A percentile compares a stretch with the other conserved stretches of the same genome.
Evolutionary conservation across 148 eudicot genomes (phyloP).

Genomic region (Arbutus unedo): DNA sequence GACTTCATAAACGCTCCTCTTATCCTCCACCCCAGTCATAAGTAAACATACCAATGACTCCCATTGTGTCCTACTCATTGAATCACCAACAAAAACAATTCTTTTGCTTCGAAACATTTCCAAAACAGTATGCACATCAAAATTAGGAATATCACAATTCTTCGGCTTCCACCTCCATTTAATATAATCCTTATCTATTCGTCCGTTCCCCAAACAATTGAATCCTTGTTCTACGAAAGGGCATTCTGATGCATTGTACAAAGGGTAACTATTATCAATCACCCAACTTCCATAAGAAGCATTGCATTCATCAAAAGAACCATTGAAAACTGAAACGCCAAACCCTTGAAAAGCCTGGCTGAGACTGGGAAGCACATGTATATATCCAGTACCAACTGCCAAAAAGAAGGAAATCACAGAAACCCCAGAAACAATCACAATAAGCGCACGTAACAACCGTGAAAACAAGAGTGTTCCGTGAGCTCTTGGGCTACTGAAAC

Average conservation of each 20-base stretch:
- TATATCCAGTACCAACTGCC: slow-evolving; percentile 45
- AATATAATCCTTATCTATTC: slow-evolving; percentile 57
- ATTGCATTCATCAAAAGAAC: slow-evolving; percentile 45
- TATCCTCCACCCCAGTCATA: slow-evolving; percentile 81
- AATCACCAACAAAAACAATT: slow-evolving; percentile 91
- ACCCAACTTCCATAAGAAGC: slow-evolving; percentile 88
- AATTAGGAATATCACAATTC: slow-evolving; percentile 61
- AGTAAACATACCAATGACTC: slow-evolving; percentile 93
- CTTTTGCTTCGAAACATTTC: slow-evolving; percentile 63
- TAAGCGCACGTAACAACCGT: slow-evolving; percentile 33
- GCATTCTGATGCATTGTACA: slow-evolving; percentile 81
- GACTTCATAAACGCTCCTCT: slow-evolving; percentile 68
- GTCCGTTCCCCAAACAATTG: slow-evolving; percentile 78
- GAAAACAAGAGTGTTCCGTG: slow-evolving; percentile 33
- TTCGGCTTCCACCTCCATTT: slow-evolving; percentile 94
- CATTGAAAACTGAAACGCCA: slow-evolving; percentile 21
- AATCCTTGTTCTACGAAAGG: slow-evolving; percentile 82
- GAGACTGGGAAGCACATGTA: slow-evolving; percentile 33
- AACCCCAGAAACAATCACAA: slow-evolving; percentile 40
- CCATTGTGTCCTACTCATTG: slow-evolving; percentile 93
- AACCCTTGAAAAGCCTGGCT: slow-evolving; percentile 26
- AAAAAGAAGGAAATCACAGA: slow-evolving; percentile 40
- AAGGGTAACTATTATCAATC: slow-evolving; percentile 59
- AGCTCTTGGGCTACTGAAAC: slow-evolving; percentile 29
- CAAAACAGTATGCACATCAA: slow-evolving; percentile 43